Conservation (phyloP, 257 asterid genomes). For the Penstemon eatonii region DNA sequence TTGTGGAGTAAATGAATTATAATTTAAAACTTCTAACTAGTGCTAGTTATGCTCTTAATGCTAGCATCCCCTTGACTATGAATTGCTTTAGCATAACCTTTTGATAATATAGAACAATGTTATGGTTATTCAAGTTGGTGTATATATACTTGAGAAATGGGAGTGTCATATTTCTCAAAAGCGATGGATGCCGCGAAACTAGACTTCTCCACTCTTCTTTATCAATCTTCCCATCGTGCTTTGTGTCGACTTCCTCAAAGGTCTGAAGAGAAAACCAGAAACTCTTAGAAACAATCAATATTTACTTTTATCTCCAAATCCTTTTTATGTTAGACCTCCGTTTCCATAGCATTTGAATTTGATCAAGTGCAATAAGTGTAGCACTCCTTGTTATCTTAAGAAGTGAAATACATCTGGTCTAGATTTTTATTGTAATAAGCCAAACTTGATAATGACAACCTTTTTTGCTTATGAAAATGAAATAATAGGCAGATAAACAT, state of each 20-base stretch:
- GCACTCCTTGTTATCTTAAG: too few species aligned
- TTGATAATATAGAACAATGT: not conserved
- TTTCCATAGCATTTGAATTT: too few species aligned
- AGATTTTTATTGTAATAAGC: not conserved
- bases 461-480: not conserved
- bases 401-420: not conserved
- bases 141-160: conserved; percentile 85
- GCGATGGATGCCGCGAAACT: conserved; percentile 89
- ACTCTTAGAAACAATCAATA: too few species aligned
- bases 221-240: conserved; percentile 92
- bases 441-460: not conserved
- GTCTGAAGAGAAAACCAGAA: conserved; percentile 45
- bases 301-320: too few species aligned
- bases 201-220: conserved; percentile 95
- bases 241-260: conserved; percentile 94
- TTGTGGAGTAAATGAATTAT: too few species aligned
- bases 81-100: not conserved
- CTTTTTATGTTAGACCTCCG: too few species aligned
- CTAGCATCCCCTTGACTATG: too few species aligned
- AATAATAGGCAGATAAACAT: not conserved
- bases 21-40: too few species aligned
- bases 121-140: not conserved
- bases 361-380: too few species aligned
- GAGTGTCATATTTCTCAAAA: conserved; percentile 90
- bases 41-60: too few species aligned